These are phyloP conservation scores for Pseudocercospora fuligena DNA, from an alignment of 2,329 filamentous ascomycete species.

Conservation along the genomic window DNA sequence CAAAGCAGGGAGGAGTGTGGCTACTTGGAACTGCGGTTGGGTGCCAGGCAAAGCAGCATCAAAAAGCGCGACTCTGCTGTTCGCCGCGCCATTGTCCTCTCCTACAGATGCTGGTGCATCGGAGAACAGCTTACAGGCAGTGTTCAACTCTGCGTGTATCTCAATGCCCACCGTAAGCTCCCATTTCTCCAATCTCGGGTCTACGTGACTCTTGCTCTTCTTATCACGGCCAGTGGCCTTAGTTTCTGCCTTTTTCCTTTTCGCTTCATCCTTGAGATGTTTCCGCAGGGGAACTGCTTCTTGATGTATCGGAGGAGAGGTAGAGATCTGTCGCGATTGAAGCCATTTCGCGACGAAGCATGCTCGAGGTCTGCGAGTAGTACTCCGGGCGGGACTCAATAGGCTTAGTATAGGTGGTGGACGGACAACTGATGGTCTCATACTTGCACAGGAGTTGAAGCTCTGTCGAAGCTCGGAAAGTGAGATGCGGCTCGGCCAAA, in stretches of 20 bases:
- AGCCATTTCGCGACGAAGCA: slow-evolving; percentile 41
- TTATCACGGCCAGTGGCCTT: slow-evolving; percentile 13
- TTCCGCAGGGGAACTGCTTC: slow-evolving; percentile 44
- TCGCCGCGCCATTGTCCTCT: slow-evolving; percentile 58
- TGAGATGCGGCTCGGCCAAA: not conserved
- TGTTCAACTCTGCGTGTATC: slow-evolving; percentile 95
- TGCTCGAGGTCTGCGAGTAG: slow-evolving; percentile 27
- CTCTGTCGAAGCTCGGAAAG: not conserved
- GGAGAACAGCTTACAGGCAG: slow-evolving; percentile 87
- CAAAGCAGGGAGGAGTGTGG: slow-evolving; percentile 84
- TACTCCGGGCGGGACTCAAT: not conserved
- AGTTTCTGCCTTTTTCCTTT: slow-evolving; percentile 31
- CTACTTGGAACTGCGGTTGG: slow-evolving; percentile 82
- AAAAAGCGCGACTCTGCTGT: slow-evolving; percentile 86
- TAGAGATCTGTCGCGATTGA: slow-evolving; percentile 32
- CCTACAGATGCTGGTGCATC: slow-evolving; percentile 48
- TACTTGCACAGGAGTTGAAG: slow-evolving; percentile 1
- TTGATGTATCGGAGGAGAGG: slow-evolving; percentile 23
- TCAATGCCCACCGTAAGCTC: slow-evolving; percentile 95
- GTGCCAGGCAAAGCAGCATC: slow-evolving; percentile 88
- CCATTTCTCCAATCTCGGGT: slow-evolving; percentile 64
- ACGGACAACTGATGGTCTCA: slow-evolving; percentile 11
- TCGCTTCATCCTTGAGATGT: slow-evolving; percentile 49
- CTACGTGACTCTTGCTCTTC: slow-evolving; percentile 20
- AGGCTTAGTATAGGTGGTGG: slow-evolving; percentile 7